These are phyloP conservation scores for Penicillium steckii DNA, from an alignment of 495 filamentous ascomycete species.

Conservation along the genomic window DNA sequence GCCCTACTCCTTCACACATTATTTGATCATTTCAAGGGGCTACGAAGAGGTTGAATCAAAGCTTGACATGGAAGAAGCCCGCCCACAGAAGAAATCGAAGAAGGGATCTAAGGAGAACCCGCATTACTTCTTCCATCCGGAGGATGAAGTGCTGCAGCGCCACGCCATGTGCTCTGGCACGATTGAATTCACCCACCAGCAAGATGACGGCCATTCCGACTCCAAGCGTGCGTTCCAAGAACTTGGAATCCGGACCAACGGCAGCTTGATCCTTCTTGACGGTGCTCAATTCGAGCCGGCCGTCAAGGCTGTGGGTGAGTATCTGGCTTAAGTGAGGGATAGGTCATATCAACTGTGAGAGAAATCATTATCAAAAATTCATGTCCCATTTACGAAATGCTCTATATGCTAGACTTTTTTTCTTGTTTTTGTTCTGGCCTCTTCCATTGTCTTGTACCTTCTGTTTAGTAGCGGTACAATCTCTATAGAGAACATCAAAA, in stretches of 20 bases:
- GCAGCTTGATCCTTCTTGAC: constrained; percentile 77
- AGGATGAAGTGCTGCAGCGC: constrained; percentile 86
- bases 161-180: constrained; percentile 63
- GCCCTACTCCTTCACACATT: constrained; percentile 91
- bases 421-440: constrained; percentile 11
- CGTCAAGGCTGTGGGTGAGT: constrained; percentile 69
- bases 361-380: constrained; percentile 11
- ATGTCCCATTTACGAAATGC: constrained; percentile 31
- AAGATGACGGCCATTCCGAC: constrained; percentile 75
- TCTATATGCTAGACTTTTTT: constrained; percentile 11
- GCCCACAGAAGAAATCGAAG: constrained; percentile 76
- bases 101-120: constrained; percentile 48
- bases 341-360: neutral
- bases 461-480: constrained; percentile 3
- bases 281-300: constrained; percentile 63
- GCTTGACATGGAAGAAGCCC: constrained; percentile 66
- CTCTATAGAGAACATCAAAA: constrained; percentile 11
- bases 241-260: constrained; percentile 79
- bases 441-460: neutral
- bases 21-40: constrained; percentile 83
- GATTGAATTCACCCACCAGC: constrained; percentile 75
- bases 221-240: constrained; percentile 94
- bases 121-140: constrained; percentile 91
- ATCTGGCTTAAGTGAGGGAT: constrained; percentile 49
- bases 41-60: constrained; percentile 85